Conservation (phyloP, 2,329 filamentous ascomycete genomes). For the Pyricularia grisea region DNA sequence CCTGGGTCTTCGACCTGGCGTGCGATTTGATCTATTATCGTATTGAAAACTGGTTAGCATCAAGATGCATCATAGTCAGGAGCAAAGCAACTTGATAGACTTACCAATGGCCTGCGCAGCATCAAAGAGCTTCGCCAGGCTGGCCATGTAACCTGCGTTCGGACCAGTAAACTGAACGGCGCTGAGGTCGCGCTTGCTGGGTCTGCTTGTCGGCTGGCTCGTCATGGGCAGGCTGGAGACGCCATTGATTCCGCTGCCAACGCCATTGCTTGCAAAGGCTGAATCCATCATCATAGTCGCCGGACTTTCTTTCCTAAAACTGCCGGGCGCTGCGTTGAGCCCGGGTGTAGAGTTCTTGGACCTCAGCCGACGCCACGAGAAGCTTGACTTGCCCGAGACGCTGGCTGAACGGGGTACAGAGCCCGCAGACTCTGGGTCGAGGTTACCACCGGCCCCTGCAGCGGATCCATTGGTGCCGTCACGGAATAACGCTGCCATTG, state of each 20-base stretch:
- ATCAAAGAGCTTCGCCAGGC: conserved; percentile 84
- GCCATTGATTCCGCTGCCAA: conserved; percentile 50
- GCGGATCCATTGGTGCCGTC: conserved; percentile 31
- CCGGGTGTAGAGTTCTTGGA: conserved; percentile 75
- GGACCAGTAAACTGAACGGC: conserved; percentile 70
- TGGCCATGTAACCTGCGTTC: conserved; percentile 83
- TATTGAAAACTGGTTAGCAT: conserved; percentile 1
- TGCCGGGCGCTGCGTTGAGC: conserved; percentile 19
- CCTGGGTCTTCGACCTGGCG: conserved; percentile 94
- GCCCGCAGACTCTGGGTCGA: conserved; percentile 16
- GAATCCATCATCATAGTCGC: not conserved
- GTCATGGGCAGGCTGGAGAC: conserved; percentile 75
- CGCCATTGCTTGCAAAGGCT: conserved; percentile 31
- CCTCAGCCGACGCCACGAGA: conserved; percentile 83
- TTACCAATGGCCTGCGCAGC: conserved; percentile 86
- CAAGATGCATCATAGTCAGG: not conserved
- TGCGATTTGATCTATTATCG: conserved; percentile 74
- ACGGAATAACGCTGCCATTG: conserved; percentile 65
- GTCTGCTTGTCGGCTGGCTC: conserved; percentile 50
- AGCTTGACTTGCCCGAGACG: conserved; percentile 66
- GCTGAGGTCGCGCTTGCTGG: conserved; percentile 61
- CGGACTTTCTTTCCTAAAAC: conserved; percentile 11
- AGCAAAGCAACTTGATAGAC: conserved; percentile 17
- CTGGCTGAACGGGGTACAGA: conserved; percentile 45
- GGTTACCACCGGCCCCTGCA: conserved; percentile 32